Conservation (phyloP, 2,329 filamentous ascomycete species). For the Parastagonospora nodorum region DNA sequence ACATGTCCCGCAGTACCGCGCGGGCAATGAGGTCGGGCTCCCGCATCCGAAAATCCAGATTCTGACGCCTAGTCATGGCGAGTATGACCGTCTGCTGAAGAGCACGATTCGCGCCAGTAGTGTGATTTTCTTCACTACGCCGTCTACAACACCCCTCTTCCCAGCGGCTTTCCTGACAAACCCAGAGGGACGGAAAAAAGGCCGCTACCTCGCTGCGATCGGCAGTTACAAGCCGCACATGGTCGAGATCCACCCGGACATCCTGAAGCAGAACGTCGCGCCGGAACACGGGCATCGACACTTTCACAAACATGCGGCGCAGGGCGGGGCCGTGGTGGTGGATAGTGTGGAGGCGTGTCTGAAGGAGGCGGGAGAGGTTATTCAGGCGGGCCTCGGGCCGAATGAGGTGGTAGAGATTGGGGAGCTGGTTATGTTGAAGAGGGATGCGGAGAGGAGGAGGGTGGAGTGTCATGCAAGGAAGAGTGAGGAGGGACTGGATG, state of each 20-base stretch:
- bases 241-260: constrained; percentile 79
- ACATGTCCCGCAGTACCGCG: constrained; percentile 20
- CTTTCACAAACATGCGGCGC: constrained; percentile 66
- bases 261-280: constrained; percentile 68
- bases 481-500: constrained; percentile 55
- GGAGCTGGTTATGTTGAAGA: constrained; percentile 72
- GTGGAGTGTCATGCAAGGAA: constrained; percentile 34
- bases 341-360: constrained; percentile 78
- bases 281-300: constrained; percentile 60
- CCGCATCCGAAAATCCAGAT: constrained; percentile 65
- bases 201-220: constrained; percentile 72
- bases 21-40: constrained; percentile 18
- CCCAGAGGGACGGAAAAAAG: constrained; percentile 70
- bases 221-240: constrained; percentile 75
- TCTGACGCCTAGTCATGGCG: constrained; percentile 72
- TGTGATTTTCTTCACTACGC: constrained; percentile 88
- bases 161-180: constrained; percentile 73
- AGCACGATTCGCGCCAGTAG: constrained; percentile 74
- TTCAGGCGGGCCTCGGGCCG: constrained; percentile 74
- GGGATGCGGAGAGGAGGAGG: constrained; percentile 52
- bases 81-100: constrained; percentile 69
- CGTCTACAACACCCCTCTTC: constrained; percentile 75
- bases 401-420: constrained; percentile 85
- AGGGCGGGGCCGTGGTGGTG: constrained; percentile 65
- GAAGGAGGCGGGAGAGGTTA: constrained; percentile 84